Percentiles rank a stretch among this genome's conserved stretches.
These are phyloP conservation scores for Cyberlindnera bimundalis DNA, from an alignment of 805 yeast genomes.

Conservation along the genomic window DNA sequence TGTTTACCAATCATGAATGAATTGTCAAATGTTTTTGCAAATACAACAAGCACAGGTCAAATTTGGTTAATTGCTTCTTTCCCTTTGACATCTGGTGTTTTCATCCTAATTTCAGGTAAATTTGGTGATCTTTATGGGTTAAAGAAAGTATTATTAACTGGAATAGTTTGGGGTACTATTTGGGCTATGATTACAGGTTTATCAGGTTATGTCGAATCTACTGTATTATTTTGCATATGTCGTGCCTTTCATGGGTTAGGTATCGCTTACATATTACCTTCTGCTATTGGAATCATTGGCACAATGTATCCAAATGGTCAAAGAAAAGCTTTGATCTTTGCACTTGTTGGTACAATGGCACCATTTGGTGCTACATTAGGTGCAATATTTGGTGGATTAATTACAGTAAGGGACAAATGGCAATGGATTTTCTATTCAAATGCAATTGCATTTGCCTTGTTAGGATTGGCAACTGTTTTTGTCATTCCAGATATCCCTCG, in stretches of 20 bases:
- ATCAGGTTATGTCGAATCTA: constrained; percentile 47
- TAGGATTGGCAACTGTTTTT: constrained; percentile 31
- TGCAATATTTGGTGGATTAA: constrained; percentile 46
- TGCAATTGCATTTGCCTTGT: constrained; percentile 32
- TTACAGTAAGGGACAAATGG: constrained; percentile 44
- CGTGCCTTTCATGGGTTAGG: constrained; percentile 66
- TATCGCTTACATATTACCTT: constrained; percentile 53
- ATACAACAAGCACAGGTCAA: constrained; percentile 31
- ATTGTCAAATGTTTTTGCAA: constrained; percentile 31
- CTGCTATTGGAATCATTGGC: constrained; percentile 55
- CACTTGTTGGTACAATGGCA: too few species aligned
- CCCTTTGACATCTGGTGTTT: constrained; percentile 69
- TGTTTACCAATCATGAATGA: constrained; percentile 35
- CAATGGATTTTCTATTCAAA: constrained; percentile 48
- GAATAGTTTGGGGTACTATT: constrained; percentile 51
- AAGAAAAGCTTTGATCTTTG: too few species aligned
- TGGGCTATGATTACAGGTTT: constrained; percentile 64
- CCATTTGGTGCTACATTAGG: constrained; percentile 60
- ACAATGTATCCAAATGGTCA: constrained; percentile 42
- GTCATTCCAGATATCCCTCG: constrained; percentile 32
- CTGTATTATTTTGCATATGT: constrained; percentile 47
- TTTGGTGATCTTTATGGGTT: constrained; percentile 72
- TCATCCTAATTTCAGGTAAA: constrained; percentile 64
- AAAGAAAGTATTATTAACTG: constrained; percentile 47
- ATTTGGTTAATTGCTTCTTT: constrained; percentile 71